phyloP scores from a whole-genome alignment of 2,329 filamentous ascomycete genomes.

The Bertia moriformis region DNA sequence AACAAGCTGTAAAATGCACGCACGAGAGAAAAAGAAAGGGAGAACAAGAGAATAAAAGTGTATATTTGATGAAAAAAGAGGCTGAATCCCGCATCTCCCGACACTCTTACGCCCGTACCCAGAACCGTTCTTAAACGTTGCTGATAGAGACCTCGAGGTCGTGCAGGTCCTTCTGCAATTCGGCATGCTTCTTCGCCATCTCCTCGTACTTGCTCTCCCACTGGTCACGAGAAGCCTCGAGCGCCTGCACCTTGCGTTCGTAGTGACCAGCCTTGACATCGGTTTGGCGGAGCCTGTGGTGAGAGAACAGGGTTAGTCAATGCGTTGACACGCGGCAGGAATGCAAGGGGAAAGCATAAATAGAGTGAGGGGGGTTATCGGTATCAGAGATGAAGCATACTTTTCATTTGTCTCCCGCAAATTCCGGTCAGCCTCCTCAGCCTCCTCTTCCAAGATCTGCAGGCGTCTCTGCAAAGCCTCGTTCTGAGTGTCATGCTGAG shows the following conservation, averaged over 20 bases:
- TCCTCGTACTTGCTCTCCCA: slow-evolving; percentile 98
- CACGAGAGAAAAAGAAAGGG: not conserved
- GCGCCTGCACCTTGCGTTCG: slow-evolving; percentile 96
- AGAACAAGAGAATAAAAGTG: not conserved
- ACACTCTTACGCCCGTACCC: slow-evolving; percentile 3
- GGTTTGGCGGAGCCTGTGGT: slow-evolving; percentile 78
- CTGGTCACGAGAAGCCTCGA: slow-evolving; percentile 79
- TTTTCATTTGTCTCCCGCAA: slow-evolving; percentile 96
- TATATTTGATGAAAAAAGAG: not conserved
- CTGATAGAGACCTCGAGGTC: slow-evolving; percentile 83
- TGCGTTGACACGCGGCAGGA: slow-evolving; percentile 1
- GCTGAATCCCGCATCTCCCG: not conserved
- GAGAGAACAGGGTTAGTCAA: slow-evolving; percentile 5
- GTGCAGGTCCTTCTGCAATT: slow-evolving; percentile 77
- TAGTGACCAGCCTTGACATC: slow-evolving; percentile 98
- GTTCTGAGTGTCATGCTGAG: slow-evolving; percentile 74
- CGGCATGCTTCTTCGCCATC: slow-evolving; percentile 76
- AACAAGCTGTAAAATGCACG: too few species aligned
- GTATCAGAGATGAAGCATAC: slow-evolving; percentile 62
- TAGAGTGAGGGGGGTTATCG: slow-evolving; percentile 60
- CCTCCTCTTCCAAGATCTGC: slow-evolving; percentile 94
- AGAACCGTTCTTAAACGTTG: slow-evolving; percentile 57
- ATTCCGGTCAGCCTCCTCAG: slow-evolving; percentile 89
- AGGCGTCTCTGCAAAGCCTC: slow-evolving; percentile 83
- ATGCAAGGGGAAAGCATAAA: too few species aligned